phyloP scores from a whole-genome alignment of 2,329 filamentous ascomycete species.

The Pseudopithomyces chartarum region DNA sequence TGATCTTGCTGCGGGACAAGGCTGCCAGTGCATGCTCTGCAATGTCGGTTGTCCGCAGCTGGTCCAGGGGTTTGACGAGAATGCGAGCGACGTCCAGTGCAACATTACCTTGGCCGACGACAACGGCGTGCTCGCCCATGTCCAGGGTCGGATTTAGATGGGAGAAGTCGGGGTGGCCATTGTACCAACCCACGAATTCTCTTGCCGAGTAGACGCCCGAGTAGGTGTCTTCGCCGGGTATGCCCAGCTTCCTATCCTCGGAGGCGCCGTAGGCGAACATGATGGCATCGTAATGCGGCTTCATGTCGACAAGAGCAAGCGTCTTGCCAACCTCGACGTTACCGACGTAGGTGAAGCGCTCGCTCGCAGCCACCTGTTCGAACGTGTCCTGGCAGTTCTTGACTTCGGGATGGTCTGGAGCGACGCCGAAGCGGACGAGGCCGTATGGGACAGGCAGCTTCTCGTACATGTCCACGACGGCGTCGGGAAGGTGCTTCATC shows the following conservation, averaged over 20 bases:
- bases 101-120: constrained; percentile 96
- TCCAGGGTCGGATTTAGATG: constrained; percentile 74
- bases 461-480: constrained; percentile 94
- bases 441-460: constrained; percentile 90
- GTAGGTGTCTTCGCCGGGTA: constrained; percentile 78
- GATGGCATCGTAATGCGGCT: constrained; percentile 87
- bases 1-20: constrained; percentile 73
- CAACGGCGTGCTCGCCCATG: constrained; percentile 77
- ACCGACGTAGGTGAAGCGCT: constrained; percentile 87
- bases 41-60: constrained; percentile 83
- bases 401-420: constrained; percentile 97
- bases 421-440: constrained; percentile 90
- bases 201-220: constrained; percentile 81
- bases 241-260: constrained; percentile 75
- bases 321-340: constrained; percentile 79
- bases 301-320: constrained; percentile 70
- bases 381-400: constrained; percentile 99
- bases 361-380: constrained; percentile 79
- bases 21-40: constrained; percentile 79
- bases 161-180: constrained; percentile 84
- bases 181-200: constrained; percentile 98
- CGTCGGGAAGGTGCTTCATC: constrained; percentile 73
- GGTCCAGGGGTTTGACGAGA: constrained; percentile 75
- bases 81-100: constrained; percentile 92
- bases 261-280: constrained; percentile 93